Evolutionary conservation across 192 early-diverging fungal species (phyloP).

Genomic region (Entomortierella parvispora): DNA sequence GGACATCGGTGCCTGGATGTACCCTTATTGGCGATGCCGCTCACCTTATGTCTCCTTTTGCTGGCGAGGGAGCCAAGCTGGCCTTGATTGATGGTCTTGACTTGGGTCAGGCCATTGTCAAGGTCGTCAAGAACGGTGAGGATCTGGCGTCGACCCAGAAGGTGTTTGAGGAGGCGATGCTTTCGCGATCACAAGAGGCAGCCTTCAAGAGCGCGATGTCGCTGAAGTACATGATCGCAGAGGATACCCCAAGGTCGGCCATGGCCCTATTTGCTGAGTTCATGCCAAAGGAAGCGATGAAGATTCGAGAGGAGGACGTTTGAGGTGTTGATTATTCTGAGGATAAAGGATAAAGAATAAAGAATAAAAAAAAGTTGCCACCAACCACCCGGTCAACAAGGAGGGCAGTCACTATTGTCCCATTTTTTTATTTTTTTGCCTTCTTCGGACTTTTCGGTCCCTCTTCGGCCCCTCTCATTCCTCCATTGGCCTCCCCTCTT

Average conservation of each 20-base stretch:
- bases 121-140: neutral
- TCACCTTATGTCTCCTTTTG: conserved; percentile 58
- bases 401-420: too few species aligned
- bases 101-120: conserved; percentile 9
- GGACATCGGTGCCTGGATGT: conserved; percentile 33
- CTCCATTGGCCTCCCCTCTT: neutral
- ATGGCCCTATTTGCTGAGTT: too few species aligned
- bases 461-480: neutral
- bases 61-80: conserved; percentile 58
- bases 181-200: neutral
- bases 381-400: too few species aligned
- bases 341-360: too few species aligned
- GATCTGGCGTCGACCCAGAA: conserved; percentile 8
- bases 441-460: too few species aligned
- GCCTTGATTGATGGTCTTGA: conserved; percentile 52
- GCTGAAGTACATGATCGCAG: too few species aligned
- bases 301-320: too few species aligned
- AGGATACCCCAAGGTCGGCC: too few species aligned
- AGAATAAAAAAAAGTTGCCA: too few species aligned
- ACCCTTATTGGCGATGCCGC: conserved; percentile 61
- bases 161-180: conserved; percentile 28
- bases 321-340: too few species aligned
- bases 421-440: too few species aligned
- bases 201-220: conserved; percentile 9
- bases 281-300: too few species aligned